Conservation (phyloP, 495 filamentous ascomycete genomes). For the Aspergillus affinis region DNA sequence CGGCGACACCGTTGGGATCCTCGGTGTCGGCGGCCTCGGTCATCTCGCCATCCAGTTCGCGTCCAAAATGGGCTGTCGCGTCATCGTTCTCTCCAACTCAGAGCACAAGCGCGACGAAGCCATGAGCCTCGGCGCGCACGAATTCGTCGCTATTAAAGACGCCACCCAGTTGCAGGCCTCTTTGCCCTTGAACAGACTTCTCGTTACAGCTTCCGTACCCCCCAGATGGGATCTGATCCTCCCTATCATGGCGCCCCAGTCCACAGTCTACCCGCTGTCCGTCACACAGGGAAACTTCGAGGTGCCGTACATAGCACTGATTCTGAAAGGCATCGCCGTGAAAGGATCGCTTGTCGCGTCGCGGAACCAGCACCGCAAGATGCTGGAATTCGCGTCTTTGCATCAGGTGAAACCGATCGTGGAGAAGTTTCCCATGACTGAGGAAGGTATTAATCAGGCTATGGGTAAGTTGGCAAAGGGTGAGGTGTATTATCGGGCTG, state of each 20-base stretch:
- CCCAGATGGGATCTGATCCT: slow-evolving; percentile 12
- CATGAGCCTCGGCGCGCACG: slow-evolving; percentile 13
- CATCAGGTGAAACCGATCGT: slow-evolving; percentile 13
- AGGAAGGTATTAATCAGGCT: slow-evolving; percentile 8
- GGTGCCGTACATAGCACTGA: slow-evolving; percentile 13
- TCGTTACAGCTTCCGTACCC: slow-evolving; percentile 12
- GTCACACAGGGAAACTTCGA: slow-evolving; percentile 8
- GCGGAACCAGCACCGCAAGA: slow-evolving; percentile 6
- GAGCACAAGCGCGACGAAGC: slow-evolving; percentile 18
- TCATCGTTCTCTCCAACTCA: slow-evolving; percentile 16
- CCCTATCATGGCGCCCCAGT: slow-evolving; percentile 7
- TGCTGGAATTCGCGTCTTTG: slow-evolving; percentile 12
- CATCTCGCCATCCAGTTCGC: slow-evolving; percentile 20
- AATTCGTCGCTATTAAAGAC: slow-evolving; percentile 16
- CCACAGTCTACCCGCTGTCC: slow-evolving; percentile 12
- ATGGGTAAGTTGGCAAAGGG: slow-evolving; percentile 13
- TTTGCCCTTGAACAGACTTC: slow-evolving; percentile 5
- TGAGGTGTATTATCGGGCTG: slow-evolving; percentile 13
- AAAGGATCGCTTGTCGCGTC: slow-evolving; percentile 10
- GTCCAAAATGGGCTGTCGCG: slow-evolving; percentile 19
- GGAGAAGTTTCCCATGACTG: slow-evolving; percentile 14
- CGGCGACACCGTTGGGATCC: slow-evolving; percentile 15
- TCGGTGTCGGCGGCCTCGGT: slow-evolving; percentile 17
- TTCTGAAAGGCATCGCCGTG: slow-evolving; percentile 7
- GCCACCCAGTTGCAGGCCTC: slow-evolving; percentile 6